phyloP scores from a whole-genome alignment of 495 filamentous ascomycete species.

The Melanomma pulvis-pyrius region DNA sequence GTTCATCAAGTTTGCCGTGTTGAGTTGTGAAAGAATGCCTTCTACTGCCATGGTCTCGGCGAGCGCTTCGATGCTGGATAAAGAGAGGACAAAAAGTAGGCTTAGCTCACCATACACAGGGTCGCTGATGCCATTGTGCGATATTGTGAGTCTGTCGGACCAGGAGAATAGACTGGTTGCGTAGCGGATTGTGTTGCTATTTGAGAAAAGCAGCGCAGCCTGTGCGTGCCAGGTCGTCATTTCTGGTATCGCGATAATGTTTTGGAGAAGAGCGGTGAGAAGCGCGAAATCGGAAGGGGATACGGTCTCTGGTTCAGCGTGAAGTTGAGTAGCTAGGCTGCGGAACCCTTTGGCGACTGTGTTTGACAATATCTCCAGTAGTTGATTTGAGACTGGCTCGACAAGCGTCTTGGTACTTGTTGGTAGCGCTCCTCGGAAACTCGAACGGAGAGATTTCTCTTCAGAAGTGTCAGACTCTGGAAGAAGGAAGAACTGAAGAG shows the following conservation, averaged over 20 bases:
- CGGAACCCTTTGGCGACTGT: conserved; percentile 82
- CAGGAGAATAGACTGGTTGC: conserved; percentile 90
- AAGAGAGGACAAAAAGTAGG: conserved; percentile 81
- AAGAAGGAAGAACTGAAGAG: conserved; percentile 65
- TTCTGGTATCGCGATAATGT: conserved; percentile 71
- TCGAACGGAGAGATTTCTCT: conserved; percentile 14
- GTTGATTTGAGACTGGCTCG: conserved; percentile 51
- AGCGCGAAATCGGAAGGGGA: conserved; percentile 76
- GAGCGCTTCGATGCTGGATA: conserved; percentile 77
- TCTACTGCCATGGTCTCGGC: conserved; percentile 89
- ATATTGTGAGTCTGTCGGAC: conserved; percentile 73
- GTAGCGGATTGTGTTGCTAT: conserved; percentile 69
- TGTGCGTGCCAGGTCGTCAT: conserved; percentile 64
- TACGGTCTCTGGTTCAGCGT: conserved; percentile 56
- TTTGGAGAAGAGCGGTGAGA: conserved; percentile 85
- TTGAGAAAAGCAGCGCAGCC: conserved; percentile 63
- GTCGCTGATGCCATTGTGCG: conserved; percentile 59
- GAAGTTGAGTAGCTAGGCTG: conserved; percentile 72
- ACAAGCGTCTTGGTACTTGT: conserved; percentile 3
- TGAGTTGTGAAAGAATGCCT: conserved; percentile 74
- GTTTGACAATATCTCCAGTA: conserved; percentile 73
- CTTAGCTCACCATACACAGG: conserved; percentile 93
- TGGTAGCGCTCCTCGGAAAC: conserved; percentile 20
- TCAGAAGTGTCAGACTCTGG: conserved; percentile 1
- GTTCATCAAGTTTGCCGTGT: conserved; percentile 72